Base-by-base conservation (phyloP, 23 red algal genomes). In the Chondrus crispus region DNA sequence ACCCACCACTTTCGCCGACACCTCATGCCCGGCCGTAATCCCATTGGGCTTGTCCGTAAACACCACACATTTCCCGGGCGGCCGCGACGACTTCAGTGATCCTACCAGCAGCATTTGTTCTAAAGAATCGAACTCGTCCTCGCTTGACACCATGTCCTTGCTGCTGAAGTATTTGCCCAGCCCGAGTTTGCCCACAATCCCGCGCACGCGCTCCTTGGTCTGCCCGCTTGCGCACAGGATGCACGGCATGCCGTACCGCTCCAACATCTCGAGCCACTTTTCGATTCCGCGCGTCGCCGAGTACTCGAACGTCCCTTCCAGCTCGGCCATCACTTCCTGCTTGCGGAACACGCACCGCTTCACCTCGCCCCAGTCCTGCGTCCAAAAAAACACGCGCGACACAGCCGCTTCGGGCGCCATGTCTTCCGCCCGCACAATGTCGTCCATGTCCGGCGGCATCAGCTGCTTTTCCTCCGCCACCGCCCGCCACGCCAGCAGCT, bases 21-120 rank as follows among this genome's bases (percentile, higher is more conserved):
- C 88, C 19, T 99, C 97, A 79, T 99, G 97, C 35, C 88, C 97
- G 24, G 91, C 94, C 2, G 93, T 90, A 46, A 99, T 66, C 7
- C 85, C 93, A n/a, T 36, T 55, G 30, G 94, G 94, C 39, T 63
- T 68, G 74, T 99, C 93, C 1, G 91, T 93, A 77, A 96, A 99
- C 8, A 95, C 97, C 8, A 96, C 94, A 46, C 86, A 95, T 74
- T 98, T 98, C 6, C 85, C 77, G 16, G 97, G 97, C 38, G 97
- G 91, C 42, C 95, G 75, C 30, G 91, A 38, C n/a, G 93, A 44
- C 81, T 92, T 94, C 39, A 93, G 46, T 6, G 86, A 68, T 30
- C 91, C 97, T 11, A 91, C 18, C 62, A 99, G 79, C 39, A 94
- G 64, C 42, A 82, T 77, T 80, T 99, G 97, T 53, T 95, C 88